phyloP scores from a whole-genome alignment of 225 moss, liverwort and hornwort genomes.

The Sphagnum contortum region DNA sequence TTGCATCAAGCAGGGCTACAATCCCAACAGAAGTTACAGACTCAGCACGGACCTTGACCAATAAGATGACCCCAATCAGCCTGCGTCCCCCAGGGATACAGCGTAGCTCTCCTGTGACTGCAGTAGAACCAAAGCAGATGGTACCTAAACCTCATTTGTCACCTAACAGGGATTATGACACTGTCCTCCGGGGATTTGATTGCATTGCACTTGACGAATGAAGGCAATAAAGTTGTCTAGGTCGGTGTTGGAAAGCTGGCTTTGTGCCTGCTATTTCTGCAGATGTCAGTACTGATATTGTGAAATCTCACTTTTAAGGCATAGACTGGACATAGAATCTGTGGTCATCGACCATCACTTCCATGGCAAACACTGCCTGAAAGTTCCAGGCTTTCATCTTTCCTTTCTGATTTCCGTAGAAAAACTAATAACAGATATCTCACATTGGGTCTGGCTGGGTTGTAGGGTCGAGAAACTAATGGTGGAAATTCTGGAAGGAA shows the following conservation, averaged over 20 bases:
- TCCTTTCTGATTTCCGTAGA: no score
- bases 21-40: constrained; percentile 70
- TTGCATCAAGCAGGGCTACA: constrained; percentile 59
- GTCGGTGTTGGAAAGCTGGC: constrained; percentile 33
- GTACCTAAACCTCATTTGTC: constrained; percentile 63
- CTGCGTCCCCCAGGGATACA: constrained; percentile 86
- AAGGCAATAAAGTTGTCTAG: constrained; percentile 51
- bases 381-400: no score
- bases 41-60: constrained; percentile 57
- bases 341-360: no score
- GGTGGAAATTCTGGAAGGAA: constrained; percentile 79
- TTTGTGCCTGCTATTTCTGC: neutral
- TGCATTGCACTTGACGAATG: constrained; percentile 58
- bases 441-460: constrained; percentile 29
- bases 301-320: neutral
- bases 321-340: constrained; percentile 5
- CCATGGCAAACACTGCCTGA: no score
- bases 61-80: constrained; percentile 76
- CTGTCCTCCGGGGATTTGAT: constrained; percentile 60
- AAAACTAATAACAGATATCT: no score
- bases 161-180: constrained; percentile 60
- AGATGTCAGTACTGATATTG: no score
- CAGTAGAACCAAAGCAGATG: constrained; percentile 88
- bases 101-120: constrained; percentile 77
- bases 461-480: constrained; percentile 76